A percentile compares a stretch with the other conserved stretches of the same genome.
Evolutionary conservation across 2,329 filamentous ascomycete genomes (phyloP).

Genomic region (Atkinsonella texensis): DNA sequence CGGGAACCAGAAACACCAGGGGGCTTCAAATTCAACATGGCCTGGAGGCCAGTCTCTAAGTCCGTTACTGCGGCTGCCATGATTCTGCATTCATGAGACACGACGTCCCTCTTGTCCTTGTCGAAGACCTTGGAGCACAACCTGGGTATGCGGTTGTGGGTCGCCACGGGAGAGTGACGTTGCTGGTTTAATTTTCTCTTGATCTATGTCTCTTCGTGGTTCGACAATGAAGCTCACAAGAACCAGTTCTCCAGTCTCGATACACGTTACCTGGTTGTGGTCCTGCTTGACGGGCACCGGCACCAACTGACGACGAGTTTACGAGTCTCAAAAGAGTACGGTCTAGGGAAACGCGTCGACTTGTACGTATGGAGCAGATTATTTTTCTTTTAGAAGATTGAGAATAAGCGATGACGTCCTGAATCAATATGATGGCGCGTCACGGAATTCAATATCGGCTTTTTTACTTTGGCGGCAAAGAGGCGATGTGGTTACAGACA

Average conservation of each 20-base stretch:
- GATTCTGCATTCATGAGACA: constrained; percentile 15
- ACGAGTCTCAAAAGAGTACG: constrained; percentile 6
- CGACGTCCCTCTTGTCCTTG: constrained; percentile 2
- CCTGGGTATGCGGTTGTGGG: not conserved
- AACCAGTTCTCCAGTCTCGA: not conserved
- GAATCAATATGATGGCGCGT: constrained; percentile 6
- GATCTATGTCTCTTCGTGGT: not conserved
- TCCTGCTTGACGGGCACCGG: not conserved
- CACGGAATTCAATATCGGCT: constrained; percentile 8
- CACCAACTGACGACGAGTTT: constrained; percentile 4
- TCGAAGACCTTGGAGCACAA: not conserved
- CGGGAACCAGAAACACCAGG: constrained; percentile 90
- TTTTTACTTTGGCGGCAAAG: constrained; percentile 12
- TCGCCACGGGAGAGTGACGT: not conserved
- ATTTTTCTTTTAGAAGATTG: not conserved
- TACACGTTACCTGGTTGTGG: not conserved
- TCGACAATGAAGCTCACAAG: not conserved
- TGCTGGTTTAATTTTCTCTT: not conserved
- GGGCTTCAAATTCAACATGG: constrained; percentile 81
- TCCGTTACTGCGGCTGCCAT: constrained; percentile 84
- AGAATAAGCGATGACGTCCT: constrained; percentile 9
- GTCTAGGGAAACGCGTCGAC: constrained; percentile 2
- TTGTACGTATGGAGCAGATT: constrained; percentile 5
- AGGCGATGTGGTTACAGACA: constrained; percentile 10
- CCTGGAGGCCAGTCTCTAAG: constrained; percentile 79